Evolutionary conservation across 345 rosid species (phyloP).

Genomic region (Fremontodendron californicum): DNA sequence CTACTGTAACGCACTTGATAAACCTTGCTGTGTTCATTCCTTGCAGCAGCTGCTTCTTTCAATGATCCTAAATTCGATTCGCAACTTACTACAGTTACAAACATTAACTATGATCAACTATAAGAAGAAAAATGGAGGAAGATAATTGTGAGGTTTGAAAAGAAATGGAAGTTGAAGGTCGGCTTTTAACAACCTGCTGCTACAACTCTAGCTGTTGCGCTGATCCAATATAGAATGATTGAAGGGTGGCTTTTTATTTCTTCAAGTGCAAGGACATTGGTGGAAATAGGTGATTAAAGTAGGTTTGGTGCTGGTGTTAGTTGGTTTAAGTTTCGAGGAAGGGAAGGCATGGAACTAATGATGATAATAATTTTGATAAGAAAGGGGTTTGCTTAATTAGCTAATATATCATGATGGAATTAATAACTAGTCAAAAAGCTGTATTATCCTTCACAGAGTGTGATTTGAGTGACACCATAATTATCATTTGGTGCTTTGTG

Average conservation of each 20-base stretch:
- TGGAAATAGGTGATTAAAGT: conserved; percentile 21
- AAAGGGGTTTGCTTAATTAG: conserved; percentile 22
- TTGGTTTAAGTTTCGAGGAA: conserved; percentile 41
- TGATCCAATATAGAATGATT: conserved; percentile 32
- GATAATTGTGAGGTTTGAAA: conserved; percentile 15
- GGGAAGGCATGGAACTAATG: conserved; percentile 25
- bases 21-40: conserved; percentile 66
- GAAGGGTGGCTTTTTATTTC: conserved; percentile 27
- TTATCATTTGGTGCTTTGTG: neutral
- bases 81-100: neutral
- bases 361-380: neutral
- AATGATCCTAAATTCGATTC: neutral
- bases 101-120: neutral
- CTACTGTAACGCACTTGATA: conserved; percentile 78
- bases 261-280: conserved; percentile 39
- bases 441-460: neutral
- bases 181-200: conserved; percentile 20
- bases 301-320: conserved; percentile 44
- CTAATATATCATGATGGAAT: conserved; percentile 15
- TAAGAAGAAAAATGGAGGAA: neutral
- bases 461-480: neutral
- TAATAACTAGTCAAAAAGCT: conserved; percentile 8
- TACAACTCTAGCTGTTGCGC: conserved; percentile 14
- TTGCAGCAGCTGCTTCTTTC: neutral
- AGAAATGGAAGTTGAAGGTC: neutral